Evolutionary conservation across 2,329 filamentous ascomycete genomes (phyloP).

Genomic region (Colletotrichum sp.): DNA sequence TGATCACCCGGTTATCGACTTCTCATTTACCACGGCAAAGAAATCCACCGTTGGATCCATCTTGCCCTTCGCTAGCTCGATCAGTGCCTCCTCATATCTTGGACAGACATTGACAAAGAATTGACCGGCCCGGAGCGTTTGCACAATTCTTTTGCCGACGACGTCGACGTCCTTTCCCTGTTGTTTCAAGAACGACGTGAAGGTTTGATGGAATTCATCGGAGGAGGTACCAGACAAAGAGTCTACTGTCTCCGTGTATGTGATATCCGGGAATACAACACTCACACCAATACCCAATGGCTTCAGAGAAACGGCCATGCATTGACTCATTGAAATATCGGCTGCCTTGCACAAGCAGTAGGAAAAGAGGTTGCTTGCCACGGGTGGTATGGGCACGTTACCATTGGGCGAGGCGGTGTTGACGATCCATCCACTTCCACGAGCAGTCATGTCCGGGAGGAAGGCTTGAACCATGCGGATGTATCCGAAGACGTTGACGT

Average conservation of each 20-base stretch:
- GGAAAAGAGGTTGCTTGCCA: background rate
- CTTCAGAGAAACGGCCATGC: background rate
- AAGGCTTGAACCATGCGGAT: background rate
- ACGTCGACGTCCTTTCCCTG: background rate
- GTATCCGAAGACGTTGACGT: background rate
- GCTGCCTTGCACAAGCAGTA: background rate
- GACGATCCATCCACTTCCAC: background rate
- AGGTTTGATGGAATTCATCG: background rate
- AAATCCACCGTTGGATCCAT: background rate
- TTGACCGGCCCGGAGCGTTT: background rate
- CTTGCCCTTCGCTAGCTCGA: background rate
- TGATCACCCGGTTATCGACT: too few relatives aligned
- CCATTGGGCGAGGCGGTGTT: background rate
- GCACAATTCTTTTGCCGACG: background rate
- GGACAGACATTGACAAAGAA: background rate
- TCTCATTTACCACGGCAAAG: background rate
- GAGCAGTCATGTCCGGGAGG: background rate
- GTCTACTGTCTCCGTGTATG: background rate
- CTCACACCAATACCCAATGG: background rate
- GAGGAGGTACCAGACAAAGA: background rate
- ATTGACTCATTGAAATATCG: background rate
- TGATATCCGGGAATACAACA: background rate
- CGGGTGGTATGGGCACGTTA: background rate
- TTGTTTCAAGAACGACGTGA: background rate
- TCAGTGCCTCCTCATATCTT: background rate